Conservation (phyloP, 495 filamentous ascomycete genomes). For the Penicillium pancosmium region DNA sequence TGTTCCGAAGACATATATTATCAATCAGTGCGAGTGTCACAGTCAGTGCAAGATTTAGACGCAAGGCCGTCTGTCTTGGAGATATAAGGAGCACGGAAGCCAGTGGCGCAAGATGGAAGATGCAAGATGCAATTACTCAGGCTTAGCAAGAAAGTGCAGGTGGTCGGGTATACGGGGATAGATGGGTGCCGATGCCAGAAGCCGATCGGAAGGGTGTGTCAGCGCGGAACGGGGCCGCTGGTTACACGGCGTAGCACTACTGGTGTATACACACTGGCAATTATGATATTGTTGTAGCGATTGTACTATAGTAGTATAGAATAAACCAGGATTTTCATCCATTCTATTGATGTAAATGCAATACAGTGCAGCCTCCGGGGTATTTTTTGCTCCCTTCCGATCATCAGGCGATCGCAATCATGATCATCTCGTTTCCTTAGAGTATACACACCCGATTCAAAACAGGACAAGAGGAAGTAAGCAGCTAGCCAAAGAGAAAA, state of each 20-base stretch:
- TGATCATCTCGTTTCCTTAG: not conserved
- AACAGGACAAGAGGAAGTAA: not conserved
- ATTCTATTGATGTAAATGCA: slow-evolving; percentile 13
- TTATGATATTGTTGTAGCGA: too few relatives aligned
- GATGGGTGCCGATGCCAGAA: slow-evolving; percentile 21
- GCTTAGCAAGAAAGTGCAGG: not conserved
- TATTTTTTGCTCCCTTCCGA: not conserved
- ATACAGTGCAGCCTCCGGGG: not conserved
- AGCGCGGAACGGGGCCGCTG: slow-evolving; percentile 35
- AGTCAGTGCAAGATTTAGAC: too few relatives aligned
- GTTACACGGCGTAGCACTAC: not conserved
- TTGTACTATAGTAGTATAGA: not conserved
- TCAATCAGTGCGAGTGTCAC: too few relatives aligned
- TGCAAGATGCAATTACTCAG: not conserved
- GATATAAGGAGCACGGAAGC: too few relatives aligned
- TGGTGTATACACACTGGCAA: too few relatives aligned
- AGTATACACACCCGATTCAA: not conserved
- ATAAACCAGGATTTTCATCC: not conserved
- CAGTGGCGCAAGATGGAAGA: too few relatives aligned
- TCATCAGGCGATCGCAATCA: too few relatives aligned
- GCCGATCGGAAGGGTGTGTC: slow-evolving; percentile 24
- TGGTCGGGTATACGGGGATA: slow-evolving; percentile 4
- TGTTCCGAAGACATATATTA: slow-evolving; percentile 32
- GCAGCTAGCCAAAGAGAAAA: not conserved
- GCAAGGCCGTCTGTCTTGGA: too few relatives aligned